Conservation (phyloP, 371 early-diverging fungal species). For the Mortierella sp. region DNA sequence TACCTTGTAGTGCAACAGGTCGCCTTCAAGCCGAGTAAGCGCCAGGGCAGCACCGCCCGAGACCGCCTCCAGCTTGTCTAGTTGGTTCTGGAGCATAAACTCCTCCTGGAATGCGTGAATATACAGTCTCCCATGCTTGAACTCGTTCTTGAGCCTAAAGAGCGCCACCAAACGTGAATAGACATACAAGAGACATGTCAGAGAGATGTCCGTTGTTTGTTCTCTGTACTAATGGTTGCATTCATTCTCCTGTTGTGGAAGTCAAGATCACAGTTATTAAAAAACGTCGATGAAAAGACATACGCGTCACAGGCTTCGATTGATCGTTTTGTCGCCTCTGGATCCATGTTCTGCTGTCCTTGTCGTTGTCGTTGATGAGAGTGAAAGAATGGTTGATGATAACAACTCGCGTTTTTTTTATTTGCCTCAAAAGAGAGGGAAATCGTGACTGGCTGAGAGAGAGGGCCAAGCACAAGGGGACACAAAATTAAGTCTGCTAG, state of each 20-base stretch:
- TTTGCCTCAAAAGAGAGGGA: not conserved
- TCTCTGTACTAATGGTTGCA: not conserved
- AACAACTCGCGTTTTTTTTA: not conserved
- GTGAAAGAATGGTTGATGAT: not conserved
- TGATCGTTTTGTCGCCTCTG: slow-evolving; percentile 34
- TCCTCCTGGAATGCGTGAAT: slow-evolving; percentile 54
- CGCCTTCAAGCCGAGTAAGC: slow-evolving; percentile 44
- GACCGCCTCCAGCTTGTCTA: slow-evolving; percentile 47
- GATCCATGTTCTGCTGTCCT: slow-evolving; percentile 23
- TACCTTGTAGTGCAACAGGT: slow-evolving; percentile 48
- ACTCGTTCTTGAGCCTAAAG: slow-evolving; percentile 38
- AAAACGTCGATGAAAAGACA: not conserved
- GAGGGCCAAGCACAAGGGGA: not conserved
- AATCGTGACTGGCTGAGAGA: slow-evolving; percentile 1
- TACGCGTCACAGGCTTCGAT: slow-evolving; percentile 36
- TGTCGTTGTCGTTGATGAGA: not conserved
- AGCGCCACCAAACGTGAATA: not conserved
- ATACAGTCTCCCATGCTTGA: slow-evolving; percentile 34
- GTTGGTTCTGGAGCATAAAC: slow-evolving; percentile 35
- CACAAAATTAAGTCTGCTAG: not conserved
- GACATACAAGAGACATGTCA: not conserved
- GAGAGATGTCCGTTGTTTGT: not conserved
- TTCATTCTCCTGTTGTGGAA: not conserved
- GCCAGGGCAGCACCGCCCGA: slow-evolving; percentile 47
- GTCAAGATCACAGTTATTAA: not conserved